A percentile compares a stretch with the other conserved stretches of the same genome.
phyloP scores from a whole-genome alignment of 768 basidiomycete species.

The Clathrus columnatus region DNA sequence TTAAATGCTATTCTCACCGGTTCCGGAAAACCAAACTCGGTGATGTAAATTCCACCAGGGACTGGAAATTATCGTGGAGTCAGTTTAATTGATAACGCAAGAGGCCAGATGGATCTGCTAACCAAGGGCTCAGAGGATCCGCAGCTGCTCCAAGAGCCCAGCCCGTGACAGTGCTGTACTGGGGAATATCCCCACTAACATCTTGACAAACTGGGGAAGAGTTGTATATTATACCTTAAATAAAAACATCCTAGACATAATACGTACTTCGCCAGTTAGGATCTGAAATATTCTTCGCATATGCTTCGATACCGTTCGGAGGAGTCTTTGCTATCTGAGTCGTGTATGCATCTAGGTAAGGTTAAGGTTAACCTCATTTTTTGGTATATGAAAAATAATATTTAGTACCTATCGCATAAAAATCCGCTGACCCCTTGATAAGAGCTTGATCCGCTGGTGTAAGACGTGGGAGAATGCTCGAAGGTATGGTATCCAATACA shows the following conservation, averaged over 20 bases:
- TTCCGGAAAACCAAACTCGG: slow-evolving; percentile 46
- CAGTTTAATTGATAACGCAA: background rate
- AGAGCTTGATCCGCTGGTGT: slow-evolving; percentile 37
- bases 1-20: slow-evolving; percentile 36
- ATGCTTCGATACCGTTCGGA: slow-evolving; percentile 35
- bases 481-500: slow-evolving; percentile 40
- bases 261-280: slow-evolving; percentile 36
- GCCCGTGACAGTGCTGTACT: slow-evolving; percentile 35
- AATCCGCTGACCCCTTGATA: slow-evolving; percentile 41
- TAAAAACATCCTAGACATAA: background rate
- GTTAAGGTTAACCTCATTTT: slow-evolving; percentile 6
- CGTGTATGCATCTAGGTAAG: slow-evolving; percentile 1
- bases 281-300: slow-evolving; percentile 33
- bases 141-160: slow-evolving; percentile 41
- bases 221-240: background rate
- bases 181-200: slow-evolving; percentile 32
- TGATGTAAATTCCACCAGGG: slow-evolving; percentile 25
- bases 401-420: slow-evolving; percentile 42
- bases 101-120: slow-evolving; percentile 19
- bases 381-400: no score
- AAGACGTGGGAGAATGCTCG: slow-evolving; percentile 39
- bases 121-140: slow-evolving; percentile 36
- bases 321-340: slow-evolving; percentile 24
- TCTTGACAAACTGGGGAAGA: background rate
- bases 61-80: slow-evolving; percentile 1